Evolutionary conservation across 352 stramenopile genomes (phyloP), one percentile per base, ranked within the genome.

Genomic region (Saprolegnia diclina): DNA sequence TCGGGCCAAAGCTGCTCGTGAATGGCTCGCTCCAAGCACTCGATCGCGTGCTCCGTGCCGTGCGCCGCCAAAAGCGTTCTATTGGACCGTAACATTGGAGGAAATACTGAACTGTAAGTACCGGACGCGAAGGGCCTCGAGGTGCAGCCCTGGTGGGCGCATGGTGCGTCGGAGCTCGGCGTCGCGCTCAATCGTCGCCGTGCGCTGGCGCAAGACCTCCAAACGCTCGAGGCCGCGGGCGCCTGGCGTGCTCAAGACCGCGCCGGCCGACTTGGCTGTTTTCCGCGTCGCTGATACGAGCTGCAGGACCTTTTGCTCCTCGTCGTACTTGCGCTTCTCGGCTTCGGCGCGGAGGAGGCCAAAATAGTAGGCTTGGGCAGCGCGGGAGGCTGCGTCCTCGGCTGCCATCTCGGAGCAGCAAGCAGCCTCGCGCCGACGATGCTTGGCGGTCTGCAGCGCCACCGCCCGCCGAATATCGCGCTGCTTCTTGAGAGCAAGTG

Each of bases 21-120:
- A 11, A 67, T 67, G 13, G 62, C 62, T 5, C 32, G 16, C 11
- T 57, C 29, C 62, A 67, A 61, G 42, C 50, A 50, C 22, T 61
- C 42, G 14, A 35, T 37, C 18, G 26, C 35, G 10, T 67, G 62
- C 4, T 21, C n/a, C 11, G 64, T 40, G 14, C 14, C 22, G 50
- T 59, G 32, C 7, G 19, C 44, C 2, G 21, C 50, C 13, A 67
- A 48, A 5, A 50, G 13, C n/a, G 42, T 24, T 21, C 62, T 67
- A 67, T 11, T 9, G 11, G 19, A 14, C 22, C 52, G 16, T 57
- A 16, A 57, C 38, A 7, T 14, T 45, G 11, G 4, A 11, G 35
- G 9, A 26, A 42, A 9, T n/a, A 59, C 24, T 11, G 29, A 6
- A 5, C 2, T 2, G 2, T 54, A 5, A 3, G 24, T 59, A 59